A percentile compares a stretch with the other conserved stretches of the same genome.
phyloP scores from a whole-genome alignment of 345 rosid species.

The Brassica juncea region DNA sequence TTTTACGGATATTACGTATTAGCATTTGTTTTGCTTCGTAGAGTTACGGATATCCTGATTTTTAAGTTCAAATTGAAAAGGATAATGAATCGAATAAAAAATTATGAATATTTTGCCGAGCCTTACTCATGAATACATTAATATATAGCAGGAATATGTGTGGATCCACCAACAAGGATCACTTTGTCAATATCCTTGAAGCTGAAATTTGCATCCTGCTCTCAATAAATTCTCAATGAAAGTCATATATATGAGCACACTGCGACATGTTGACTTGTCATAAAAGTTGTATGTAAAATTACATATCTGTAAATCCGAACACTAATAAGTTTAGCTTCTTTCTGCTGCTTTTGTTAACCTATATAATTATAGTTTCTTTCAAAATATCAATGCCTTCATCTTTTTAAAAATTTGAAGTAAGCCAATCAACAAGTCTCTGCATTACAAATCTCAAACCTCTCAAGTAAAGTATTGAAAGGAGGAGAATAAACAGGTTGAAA shows the following conservation, averaged over 20 bases:
- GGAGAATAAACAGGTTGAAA: not conserved
- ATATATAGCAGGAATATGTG: constrained; percentile 83
- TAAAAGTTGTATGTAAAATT: constrained; percentile 20
- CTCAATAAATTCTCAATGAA: constrained; percentile 80
- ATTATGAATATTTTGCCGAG: too few species aligned
- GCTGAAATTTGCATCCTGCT: constrained; percentile 72
- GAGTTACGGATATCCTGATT: too few species aligned
- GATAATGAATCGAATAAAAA: too few species aligned
- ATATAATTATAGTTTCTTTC: constrained; percentile 76
- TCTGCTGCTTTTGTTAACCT: constrained; percentile 91
- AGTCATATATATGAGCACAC: constrained; percentile 15
- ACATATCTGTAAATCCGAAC: constrained; percentile 93
- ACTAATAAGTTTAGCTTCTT: constrained; percentile 66
- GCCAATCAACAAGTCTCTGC: constrained; percentile 63
- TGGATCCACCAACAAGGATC: constrained; percentile 97
- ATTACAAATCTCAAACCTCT: not conserved
- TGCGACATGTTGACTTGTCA: not conserved
- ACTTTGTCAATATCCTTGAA: constrained; percentile 85
- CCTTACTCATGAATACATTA: too few species aligned
- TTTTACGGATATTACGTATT: too few species aligned
- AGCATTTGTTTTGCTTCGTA: too few species aligned
- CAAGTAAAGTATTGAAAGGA: not conserved
- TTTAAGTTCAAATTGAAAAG: too few species aligned
- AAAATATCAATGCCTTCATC: constrained; percentile 91
- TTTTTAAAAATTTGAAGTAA: constrained; percentile 37